Evolutionary conservation across 2,329 filamentous ascomycete genomes (phyloP), one percentile per base, ranked within the genome.

Genomic region (Colletotrichum tanaceti): DNA sequence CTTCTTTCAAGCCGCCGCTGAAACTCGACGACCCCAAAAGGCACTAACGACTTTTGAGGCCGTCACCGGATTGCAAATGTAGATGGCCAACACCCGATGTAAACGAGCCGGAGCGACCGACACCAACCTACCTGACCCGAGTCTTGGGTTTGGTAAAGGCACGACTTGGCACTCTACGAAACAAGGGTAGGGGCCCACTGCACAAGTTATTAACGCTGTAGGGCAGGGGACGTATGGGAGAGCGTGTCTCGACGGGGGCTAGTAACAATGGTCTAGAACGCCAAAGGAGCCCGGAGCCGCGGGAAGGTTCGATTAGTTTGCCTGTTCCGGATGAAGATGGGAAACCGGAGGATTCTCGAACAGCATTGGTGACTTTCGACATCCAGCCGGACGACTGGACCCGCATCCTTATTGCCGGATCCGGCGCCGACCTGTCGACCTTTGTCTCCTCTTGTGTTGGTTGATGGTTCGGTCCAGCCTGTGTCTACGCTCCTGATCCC

Each of bases 371-470:
- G 35, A 24, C 24, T 11, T 11, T 18, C 49, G 38, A 39, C 39
- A n/a, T 43, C 16, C 22, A 11, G n/a, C 38, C 39, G 38, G 35
- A 20, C 24, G 16, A 22, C 35, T 60, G 35, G 16, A 38, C 22
- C 28, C 24, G 41, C n/a, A 35, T 18, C 35, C 22, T 38, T 22
- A 16, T 22, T 52, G 58, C 35, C 46, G 58, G 44, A 60, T 52
- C 46, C 46, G 58, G 58, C 20, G 58, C 35, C 46, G 58, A 32
- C 16, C 7, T 52, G 46, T 18, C 5, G 7, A 41, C 58, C 20
- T 47, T 59, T 59, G 14, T 24, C 35, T 24, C 43, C 35, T 24
- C 13, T 18, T 32, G 20, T 35, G 14, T 39, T 22, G 16, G 14
- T 46, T 38, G 13, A 43, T 10, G n/a, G 22, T 4, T 5, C 39